phyloP scores from a whole-genome alignment of 2,329 filamentous ascomycete species.

The Pseudonectria buxi region DNA sequence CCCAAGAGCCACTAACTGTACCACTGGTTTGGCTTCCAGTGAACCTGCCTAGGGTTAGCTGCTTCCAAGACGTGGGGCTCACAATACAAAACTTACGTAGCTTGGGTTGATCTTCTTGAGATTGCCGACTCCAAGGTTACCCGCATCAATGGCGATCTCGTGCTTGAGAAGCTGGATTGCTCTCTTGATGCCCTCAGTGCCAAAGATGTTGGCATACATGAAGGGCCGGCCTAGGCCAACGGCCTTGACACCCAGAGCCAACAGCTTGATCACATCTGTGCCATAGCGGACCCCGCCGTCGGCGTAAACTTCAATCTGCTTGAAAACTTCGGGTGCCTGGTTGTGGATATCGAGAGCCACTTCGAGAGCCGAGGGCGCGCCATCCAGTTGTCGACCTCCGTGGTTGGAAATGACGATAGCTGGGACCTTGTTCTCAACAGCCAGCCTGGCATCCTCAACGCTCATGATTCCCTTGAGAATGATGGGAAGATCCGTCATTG shows the following conservation, averaged over 20 bases:
- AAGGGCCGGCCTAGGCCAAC: conserved; percentile 43
- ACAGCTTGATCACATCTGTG: conserved; percentile 35
- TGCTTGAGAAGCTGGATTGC: conserved; percentile 39
- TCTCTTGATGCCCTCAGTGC: conserved; percentile 40
- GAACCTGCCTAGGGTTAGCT: too few relatives aligned
- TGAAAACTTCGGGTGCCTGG: conserved; percentile 31
- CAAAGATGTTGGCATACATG: conserved; percentile 48
- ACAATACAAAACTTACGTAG: conserved; percentile 13
- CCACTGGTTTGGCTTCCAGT: too few relatives aligned
- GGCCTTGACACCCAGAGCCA: conserved; percentile 37
- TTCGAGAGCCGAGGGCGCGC: conserved; percentile 31
- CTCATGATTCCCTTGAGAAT: conserved; percentile 35
- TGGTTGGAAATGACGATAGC: conserved; percentile 38
- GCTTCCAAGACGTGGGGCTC: too few relatives aligned
- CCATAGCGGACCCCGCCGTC: conserved; percentile 39
- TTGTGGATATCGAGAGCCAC: conserved; percentile 33
- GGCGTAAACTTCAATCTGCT: conserved; percentile 32
- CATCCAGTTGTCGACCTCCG: conserved; percentile 36
- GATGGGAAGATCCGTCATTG: conserved; percentile 31
- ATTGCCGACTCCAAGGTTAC: conserved; percentile 35
- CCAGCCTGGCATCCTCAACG: conserved; percentile 29
- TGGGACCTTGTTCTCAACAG: conserved; percentile 24
- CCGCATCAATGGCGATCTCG: conserved; percentile 40
- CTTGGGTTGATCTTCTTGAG: conserved; percentile 28
- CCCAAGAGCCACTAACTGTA: too few relatives aligned